phyloP scores from a whole-genome alignment of 2,329 filamentous ascomycete species.

The Huntiella omanensis region DNA sequence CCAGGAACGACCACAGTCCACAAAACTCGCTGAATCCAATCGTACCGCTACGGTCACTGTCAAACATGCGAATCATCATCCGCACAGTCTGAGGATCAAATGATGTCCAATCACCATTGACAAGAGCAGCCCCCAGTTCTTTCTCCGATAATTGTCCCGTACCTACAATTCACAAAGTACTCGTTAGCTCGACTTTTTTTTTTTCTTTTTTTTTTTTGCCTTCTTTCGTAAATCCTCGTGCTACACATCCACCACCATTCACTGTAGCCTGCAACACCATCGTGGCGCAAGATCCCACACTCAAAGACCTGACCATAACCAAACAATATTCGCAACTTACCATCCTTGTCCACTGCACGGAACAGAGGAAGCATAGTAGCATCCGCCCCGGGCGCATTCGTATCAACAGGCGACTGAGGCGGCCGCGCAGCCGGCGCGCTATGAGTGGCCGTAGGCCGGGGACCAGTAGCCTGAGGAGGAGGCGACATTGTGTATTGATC shows the following conservation, averaged over 20 bases:
- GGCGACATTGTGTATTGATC: slow-evolving; percentile 28
- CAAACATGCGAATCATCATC: slow-evolving; percentile 99
- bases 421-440: slow-evolving; percentile 40
- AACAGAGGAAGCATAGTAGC: slow-evolving; percentile 71
- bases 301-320: too few relatives aligned
- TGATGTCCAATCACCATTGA: slow-evolving; percentile 88
- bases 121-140: slow-evolving; percentile 75
- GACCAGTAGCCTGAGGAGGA: slow-evolving; percentile 26
- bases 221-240: too few relatives aligned
- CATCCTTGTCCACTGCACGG: slow-evolving; percentile 72
- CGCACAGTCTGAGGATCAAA: slow-evolving; percentile 88
- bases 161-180: slow-evolving; percentile 22
- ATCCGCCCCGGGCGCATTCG: slow-evolving; percentile 33
- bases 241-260: too few relatives aligned
- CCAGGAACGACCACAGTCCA: slow-evolving; percentile 87
- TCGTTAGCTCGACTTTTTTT: too few relatives aligned
- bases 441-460: slow-evolving; percentile 24
- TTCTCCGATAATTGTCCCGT: slow-evolving; percentile 69
- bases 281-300: too few relatives aligned
- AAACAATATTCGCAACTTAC: slow-evolving; percentile 24
- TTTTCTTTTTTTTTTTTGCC: too few relatives aligned
- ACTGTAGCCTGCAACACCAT: too few relatives aligned
- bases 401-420: slow-evolving; percentile 41
- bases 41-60: slow-evolving; percentile 70
- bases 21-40: slow-evolving; percentile 96